Evolutionary conservation across 345 rosid genomes (phyloP).

Genomic region (Erodium maritimum): DNA sequence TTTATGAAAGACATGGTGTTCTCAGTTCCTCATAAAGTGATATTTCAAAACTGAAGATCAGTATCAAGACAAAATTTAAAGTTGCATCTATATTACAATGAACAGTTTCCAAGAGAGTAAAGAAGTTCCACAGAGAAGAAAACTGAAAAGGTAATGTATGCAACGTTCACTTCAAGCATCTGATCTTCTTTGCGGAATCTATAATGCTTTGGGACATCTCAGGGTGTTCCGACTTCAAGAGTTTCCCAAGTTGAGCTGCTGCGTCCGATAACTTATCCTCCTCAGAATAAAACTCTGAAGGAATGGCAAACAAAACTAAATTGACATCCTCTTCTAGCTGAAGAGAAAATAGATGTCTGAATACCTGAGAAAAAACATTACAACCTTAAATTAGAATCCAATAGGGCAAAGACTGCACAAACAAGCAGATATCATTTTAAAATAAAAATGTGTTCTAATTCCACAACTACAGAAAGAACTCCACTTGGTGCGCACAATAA

Average conservation of each 20-base stretch:
- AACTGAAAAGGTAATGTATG: background rate
- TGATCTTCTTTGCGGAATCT: conserved; percentile 52
- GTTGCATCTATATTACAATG: background rate
- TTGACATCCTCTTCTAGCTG: conserved; percentile 82
- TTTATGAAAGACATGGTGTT: no score
- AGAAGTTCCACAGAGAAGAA: background rate
- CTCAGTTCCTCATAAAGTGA: background rate
- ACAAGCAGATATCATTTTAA: no score
- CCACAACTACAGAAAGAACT: no score
- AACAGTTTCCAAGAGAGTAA: no score
- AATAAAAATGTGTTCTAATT: no score
- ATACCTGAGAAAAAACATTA: conserved; percentile 31
- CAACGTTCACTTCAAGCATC: conserved; percentile 32
- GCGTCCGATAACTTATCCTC: conserved; percentile 40
- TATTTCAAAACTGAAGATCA: background rate
- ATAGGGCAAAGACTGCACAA: background rate
- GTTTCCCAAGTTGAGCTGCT: conserved; percentile 30
- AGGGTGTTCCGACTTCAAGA: conserved; percentile 37
- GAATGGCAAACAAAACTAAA: conserved; percentile 54
- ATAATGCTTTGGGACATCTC: conserved; percentile 46
- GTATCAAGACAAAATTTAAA: background rate
- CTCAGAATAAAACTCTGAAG: conserved; percentile 28
- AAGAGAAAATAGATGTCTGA: conserved; percentile 54
- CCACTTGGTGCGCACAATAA: no score
- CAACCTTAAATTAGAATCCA: background rate